Percentiles rank a stretch among this genome's conserved stretches.
phyloP scores from a whole-genome alignment of 768 basidiomycete genomes.

The Pleurotus ostreatus region DNA sequence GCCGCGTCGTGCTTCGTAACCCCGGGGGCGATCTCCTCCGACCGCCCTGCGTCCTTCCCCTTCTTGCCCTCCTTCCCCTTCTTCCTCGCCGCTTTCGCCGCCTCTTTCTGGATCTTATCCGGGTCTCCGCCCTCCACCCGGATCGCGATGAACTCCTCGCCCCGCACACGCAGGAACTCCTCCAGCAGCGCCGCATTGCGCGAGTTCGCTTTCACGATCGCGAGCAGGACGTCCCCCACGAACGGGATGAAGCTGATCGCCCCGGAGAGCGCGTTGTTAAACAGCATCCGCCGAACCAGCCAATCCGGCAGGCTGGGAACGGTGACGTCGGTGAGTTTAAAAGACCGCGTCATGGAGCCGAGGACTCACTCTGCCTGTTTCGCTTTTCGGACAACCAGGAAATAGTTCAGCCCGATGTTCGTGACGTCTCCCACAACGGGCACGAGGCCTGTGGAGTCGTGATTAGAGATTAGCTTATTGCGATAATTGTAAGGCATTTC shows the following conservation, averaged over 20 bases:
- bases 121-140: conserved; percentile 28
- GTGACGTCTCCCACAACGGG: conserved; percentile 68
- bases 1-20: conserved; percentile 30
- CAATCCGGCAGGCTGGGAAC: conserved; percentile 39
- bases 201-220: conserved; percentile 82
- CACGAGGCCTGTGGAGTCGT: conserved; percentile 36
- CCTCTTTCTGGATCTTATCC: conserved; percentile 7
- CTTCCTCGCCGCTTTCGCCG: conserved; percentile 4
- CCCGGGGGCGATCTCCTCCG: conserved; percentile 12
- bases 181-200: conserved; percentile 86
- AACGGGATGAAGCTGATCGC: conserved; percentile 64
- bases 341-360: too few species aligned
- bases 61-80: conserved; percentile 15
- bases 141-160: conserved; percentile 63
- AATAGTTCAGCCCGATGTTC: conserved; percentile 63
- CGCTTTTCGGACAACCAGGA: conserved; percentile 72
- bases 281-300: conserved; percentile 69
- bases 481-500: neutral
- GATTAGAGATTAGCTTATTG: neutral
- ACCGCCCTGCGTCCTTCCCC: conserved; percentile 20
- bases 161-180: conserved; percentile 76
- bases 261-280: conserved; percentile 71
- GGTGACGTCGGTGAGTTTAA: too few species aligned
- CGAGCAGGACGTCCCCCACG: conserved; percentile 73
- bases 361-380: conserved; percentile 52